Evolutionary conservation across 257 asterid genomes (phyloP), one percentile per base, ranked within the genome.

Genomic region (Thymus quinquecostatus): DNA sequence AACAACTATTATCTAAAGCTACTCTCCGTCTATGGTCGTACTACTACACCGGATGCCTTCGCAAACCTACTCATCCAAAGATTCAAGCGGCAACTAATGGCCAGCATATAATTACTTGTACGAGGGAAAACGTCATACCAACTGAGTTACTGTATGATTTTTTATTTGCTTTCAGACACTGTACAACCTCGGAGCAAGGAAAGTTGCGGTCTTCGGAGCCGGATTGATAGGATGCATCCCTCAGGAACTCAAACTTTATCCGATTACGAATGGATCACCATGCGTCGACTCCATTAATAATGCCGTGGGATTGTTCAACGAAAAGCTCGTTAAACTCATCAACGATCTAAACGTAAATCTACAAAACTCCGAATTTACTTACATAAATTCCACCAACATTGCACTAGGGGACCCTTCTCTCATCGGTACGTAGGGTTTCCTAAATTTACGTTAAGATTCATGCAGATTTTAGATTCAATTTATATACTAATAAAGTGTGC

Each of bases 161-260:
- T 21, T 21, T 21, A 21, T 21, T 21, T 21, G 21, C 21, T 36
- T 38, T 1, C 7, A 89, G 96, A 53, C 1, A 5, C 64, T 89
- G 73, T 82, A 85, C 64, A 4, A 38, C 1, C 2, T 9, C 0
- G 96, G 94, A 51, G 86, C 95, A 57, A 78, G 95, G 56, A 89
- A 84, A 68, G 38, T 86, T 3, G 88, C 88, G 0, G 64, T 87
- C 0, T 82, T 76, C 66, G 94, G 92, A 27, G 1, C 82, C 1
- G 85, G 87, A 1, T 34, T 61, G 13, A 9, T 88, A 40, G 96
- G 95, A 3, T 86, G 90, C 50, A 2, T 60, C 45, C 91, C 89
- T 14, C 78, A 73, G 28, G 75, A 38, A 21, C 2, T 80, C 30
- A 14, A 49, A 2, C 34, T 3, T 1, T 70, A 38, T 66, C 75